A percentile compares a stretch with the other conserved stretches of the same genome.
These are phyloP conservation scores for Eucalyptus rudis DNA, from an alignment of 345 rosid genomes.

Conservation along the genomic window DNA sequence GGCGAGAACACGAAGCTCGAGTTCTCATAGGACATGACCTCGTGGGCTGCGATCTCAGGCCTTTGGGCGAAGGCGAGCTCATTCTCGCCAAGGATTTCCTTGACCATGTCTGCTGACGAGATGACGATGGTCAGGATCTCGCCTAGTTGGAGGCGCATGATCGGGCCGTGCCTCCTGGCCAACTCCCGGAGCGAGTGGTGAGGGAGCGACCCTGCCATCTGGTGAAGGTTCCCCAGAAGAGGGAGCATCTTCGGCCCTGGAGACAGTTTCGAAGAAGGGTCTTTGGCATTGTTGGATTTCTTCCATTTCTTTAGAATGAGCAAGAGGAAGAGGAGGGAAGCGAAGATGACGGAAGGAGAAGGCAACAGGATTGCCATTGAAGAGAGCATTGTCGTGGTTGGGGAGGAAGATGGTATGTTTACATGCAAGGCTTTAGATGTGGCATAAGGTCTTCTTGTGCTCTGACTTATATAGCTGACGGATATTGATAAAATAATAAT, in stretches of 20 bases:
- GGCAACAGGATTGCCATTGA: background rate
- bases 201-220: conserved; percentile 5
- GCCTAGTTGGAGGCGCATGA: conserved; percentile 21
- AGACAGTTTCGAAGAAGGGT: background rate
- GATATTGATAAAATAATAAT: background rate
- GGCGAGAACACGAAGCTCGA: conserved; percentile 1
- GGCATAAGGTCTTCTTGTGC: background rate
- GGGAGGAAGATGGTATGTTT: background rate
- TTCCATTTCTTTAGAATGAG: background rate
- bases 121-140: conserved; percentile 3
- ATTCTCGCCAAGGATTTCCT: conserved; percentile 8
- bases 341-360: background rate
- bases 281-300: background rate
- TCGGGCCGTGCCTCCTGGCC: conserved; percentile 14
- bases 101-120: conserved; percentile 13
- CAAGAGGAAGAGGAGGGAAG: background rate
- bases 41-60: conserved; percentile 1
- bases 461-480: background rate
- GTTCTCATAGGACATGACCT: conserved; percentile 1
- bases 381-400: background rate
- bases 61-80: conserved; percentile 12
- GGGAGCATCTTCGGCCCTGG: conserved; percentile 17
- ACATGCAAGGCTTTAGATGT: background rate
- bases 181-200: conserved; percentile 9
- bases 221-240: conserved; percentile 16